phyloP scores from a whole-genome alignment of 495 filamentous ascomycete species.

The Lasiosphaeria ovina region DNA sequence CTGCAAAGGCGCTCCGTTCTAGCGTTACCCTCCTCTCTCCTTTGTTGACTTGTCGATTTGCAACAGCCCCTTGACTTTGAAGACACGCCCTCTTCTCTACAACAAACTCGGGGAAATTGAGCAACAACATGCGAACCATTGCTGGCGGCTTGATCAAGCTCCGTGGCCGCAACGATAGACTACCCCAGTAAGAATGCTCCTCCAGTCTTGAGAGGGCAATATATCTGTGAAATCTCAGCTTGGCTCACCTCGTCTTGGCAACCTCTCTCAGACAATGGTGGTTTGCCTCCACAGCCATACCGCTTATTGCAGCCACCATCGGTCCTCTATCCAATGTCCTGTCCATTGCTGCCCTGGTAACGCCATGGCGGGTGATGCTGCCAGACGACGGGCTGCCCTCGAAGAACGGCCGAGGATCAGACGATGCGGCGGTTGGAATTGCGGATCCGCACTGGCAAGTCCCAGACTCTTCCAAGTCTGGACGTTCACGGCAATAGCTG shows the following conservation, averaged over 20 bases:
- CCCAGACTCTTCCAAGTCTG: background rate
- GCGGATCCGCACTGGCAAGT: conserved; percentile 54
- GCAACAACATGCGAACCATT: conserved; percentile 8
- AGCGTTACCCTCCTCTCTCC: too few relatives aligned
- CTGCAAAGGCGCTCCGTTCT: too few relatives aligned
- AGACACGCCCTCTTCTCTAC: background rate
- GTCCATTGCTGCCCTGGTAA: conserved; percentile 70
- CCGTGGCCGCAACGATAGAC: conserved; percentile 35
- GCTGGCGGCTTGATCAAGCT: conserved; percentile 27
- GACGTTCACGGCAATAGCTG: too few relatives aligned
- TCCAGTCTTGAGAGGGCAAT: background rate
- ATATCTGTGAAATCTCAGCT: background rate
- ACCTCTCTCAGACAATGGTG: conserved; percentile 53
- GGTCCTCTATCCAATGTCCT: conserved; percentile 74
- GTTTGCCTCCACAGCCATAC: conserved; percentile 76
- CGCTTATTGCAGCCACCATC: conserved; percentile 67
- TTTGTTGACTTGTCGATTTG: too few relatives aligned
- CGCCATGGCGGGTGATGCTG: conserved; percentile 56
- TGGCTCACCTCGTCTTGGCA: background rate
- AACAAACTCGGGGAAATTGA: background rate
- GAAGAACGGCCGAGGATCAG: conserved; percentile 35
- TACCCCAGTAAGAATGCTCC: conserved; percentile 34
- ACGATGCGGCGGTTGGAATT: conserved; percentile 51
- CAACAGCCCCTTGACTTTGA: too few relatives aligned
- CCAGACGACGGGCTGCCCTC: conserved; percentile 38